Evolutionary conservation across 805 yeast genomes (phyloP).

Genomic region (Metschnikowia peoriensis): DNA sequence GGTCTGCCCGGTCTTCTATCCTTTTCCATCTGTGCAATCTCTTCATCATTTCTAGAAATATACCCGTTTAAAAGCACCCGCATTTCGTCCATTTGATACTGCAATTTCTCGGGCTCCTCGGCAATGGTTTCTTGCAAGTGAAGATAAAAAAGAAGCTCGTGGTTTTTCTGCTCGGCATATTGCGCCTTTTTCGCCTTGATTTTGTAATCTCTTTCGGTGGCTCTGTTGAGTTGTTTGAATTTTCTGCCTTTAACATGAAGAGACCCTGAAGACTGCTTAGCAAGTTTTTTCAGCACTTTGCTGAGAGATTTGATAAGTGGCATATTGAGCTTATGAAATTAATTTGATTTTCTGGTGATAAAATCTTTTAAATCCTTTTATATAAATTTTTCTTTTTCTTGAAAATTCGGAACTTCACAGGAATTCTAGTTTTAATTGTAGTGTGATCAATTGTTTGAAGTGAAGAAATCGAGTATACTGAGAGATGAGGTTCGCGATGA

Average conservation of each 20-base stretch:
- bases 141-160: slow-evolving; percentile 55
- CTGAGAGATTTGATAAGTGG: slow-evolving; percentile 65
- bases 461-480: neutral
- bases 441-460: no score
- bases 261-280: slow-evolving; percentile 49
- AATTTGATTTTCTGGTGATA: neutral
- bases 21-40: slow-evolving; percentile 56
- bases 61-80: slow-evolving; percentile 58
- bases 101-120: slow-evolving; percentile 23
- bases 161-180: slow-evolving; percentile 56
- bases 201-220: slow-evolving; percentile 80
- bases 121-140: slow-evolving; percentile 53
- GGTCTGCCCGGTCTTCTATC: slow-evolving; percentile 90
- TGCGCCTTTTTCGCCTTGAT: slow-evolving; percentile 57
- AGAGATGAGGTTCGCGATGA: neutral
- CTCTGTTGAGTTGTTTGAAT: slow-evolving; percentile 77
- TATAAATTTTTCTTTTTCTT: no score
- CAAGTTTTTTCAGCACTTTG: slow-evolving; percentile 61
- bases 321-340: slow-evolving; percentile 35
- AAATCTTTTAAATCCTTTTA: neutral
- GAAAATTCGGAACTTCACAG: neutral
- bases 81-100: slow-evolving; percentile 57
- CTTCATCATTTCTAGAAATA: slow-evolving; percentile 72
- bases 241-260: slow-evolving; percentile 89
- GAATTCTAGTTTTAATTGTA: no score